A percentile compares a stretch with the other conserved stretches of the same genome.
These are phyloP conservation scores for Candida saitoana DNA, from an alignment of 805 yeast species.

Conservation along the genomic window DNA sequence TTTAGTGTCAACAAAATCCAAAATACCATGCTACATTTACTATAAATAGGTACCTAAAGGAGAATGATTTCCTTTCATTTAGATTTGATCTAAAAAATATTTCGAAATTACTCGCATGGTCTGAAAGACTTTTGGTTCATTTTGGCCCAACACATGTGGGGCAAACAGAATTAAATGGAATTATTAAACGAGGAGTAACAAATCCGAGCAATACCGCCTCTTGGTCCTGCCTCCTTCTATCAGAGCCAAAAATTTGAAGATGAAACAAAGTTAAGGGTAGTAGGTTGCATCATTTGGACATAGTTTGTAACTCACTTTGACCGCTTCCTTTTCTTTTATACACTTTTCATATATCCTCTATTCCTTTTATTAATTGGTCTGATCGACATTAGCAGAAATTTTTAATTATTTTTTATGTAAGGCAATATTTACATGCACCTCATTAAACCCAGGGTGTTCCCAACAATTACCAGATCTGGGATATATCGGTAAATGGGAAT, in stretches of 20 bases:
- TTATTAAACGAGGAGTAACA: no score
- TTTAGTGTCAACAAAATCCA: neutral
- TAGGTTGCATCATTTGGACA: no score
- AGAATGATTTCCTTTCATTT: neutral
- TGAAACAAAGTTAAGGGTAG: no score
- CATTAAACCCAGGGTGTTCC: neutral
- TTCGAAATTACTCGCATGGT: neutral
- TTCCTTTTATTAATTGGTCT: no score
- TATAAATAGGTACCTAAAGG: neutral
- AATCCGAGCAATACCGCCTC: no score
- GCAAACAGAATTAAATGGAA: no score
- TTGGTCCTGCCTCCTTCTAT: no score
- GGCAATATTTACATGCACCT: neutral
- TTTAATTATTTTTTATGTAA: neutral
- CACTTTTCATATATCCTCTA: no score
- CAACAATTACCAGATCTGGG: neutral
- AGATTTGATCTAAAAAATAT: neutral
- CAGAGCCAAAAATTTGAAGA: no score
- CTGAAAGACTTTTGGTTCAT: neutral
- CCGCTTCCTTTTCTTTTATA: no score
- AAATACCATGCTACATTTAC: neutral
- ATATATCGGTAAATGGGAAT: neutral
- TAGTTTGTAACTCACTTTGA: no score
- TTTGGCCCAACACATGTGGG: no score
- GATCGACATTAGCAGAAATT: neutral